Evolutionary conservation across 2,329 filamentous ascomycete genomes (phyloP), one percentile per base, ranked within the genome.

Genomic region (Colletotrichum australisinense): DNA sequence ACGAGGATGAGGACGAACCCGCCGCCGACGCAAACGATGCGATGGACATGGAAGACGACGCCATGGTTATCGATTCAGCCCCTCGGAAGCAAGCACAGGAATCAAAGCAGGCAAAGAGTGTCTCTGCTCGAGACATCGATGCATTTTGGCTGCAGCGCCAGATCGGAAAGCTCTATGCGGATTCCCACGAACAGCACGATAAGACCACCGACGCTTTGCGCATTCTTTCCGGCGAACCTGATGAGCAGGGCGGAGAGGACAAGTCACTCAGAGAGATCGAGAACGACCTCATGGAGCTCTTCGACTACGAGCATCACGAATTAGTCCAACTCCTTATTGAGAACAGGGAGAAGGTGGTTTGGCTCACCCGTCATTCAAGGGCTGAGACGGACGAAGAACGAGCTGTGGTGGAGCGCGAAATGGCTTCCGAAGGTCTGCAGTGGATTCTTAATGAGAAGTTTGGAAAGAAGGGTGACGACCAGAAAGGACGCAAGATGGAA

Each of bases 271-370:
- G 96, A 78, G 96, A 99, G 79, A 95, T 98, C 69, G 97, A 99
- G 80, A 99, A 99, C 82, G 97, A 99, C 75, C 88, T 99, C 71
- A 98, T 98, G 94, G 97, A 98, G 78, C 89, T 99, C 0, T 98
- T 99, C 78, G 97, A 99, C 79, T 99, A 97, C 79, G 96, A 98
- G 78, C 94, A 98, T 79, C 95, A 97, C 74, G 95, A 98, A 76
- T 88, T 98, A 67, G 97, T 98, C 30, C 93, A 94, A 76, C 96
- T 95, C 82, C 89, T 99, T 19, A 95, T 98, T 69, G 91, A 93
- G 77, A 99, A 99, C 83, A 91, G 95, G 70, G 94, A 98, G 78
- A 97, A 97, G 86, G 92, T 99, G 69, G 94, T 98, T 12, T 99
- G 97, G 97, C 93, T 97, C 53, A 98, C 96, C 12, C 92, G 92